These are phyloP conservation scores for Leccinum boreale DNA, from an alignment of 768 basidiomycete species.

Conservation along the genomic window DNA sequence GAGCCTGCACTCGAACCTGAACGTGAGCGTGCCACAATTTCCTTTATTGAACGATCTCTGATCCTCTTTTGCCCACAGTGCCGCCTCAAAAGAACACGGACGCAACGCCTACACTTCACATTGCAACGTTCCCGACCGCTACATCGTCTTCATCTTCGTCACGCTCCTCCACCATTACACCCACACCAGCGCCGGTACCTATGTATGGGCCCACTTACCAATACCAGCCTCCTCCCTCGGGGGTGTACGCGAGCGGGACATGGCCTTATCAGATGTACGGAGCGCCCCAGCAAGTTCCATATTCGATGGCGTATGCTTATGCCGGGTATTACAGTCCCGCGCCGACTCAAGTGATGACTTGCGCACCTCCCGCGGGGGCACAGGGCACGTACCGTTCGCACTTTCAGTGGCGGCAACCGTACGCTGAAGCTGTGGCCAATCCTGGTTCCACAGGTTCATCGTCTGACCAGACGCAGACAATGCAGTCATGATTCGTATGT, in stretches of 20 bases:
- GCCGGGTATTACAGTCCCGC: slow-evolving; percentile 24
- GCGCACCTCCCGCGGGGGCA: slow-evolving; percentile 14
- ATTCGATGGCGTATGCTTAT: slow-evolving; percentile 19
- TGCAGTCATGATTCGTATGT: slow-evolving; percentile 8
- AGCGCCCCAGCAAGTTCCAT: slow-evolving; percentile 16
- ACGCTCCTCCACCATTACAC: slow-evolving; percentile 15
- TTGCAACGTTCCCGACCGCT: slow-evolving; percentile 23
- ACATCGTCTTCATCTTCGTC: slow-evolving; percentile 15
- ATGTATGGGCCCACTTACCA: slow-evolving; percentile 21
- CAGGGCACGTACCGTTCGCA: slow-evolving; percentile 25
- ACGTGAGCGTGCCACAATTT: slow-evolving; percentile 36
- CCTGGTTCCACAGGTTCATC: slow-evolving; percentile 29
- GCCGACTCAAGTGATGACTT: slow-evolving; percentile 4
- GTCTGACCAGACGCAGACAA: slow-evolving; percentile 13
- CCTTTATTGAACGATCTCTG: background rate
- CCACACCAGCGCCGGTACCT: slow-evolving; percentile 17
- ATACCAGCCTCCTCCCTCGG: slow-evolving; percentile 17
- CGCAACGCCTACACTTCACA: slow-evolving; percentile 18
- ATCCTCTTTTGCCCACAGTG: slow-evolving; percentile 16
- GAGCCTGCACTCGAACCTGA: slow-evolving; percentile 46
- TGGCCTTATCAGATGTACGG: slow-evolving; percentile 34
- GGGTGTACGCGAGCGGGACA: slow-evolving; percentile 22
- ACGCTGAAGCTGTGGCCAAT: slow-evolving; percentile 36
- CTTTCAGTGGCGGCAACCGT: slow-evolving; percentile 37
- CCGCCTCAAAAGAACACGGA: slow-evolving; percentile 11